Evolutionary conservation across 805 yeast species (phyloP), one percentile per base, ranked within the genome.

Genomic region (Metschnikowia aberdeeniae): DNA sequence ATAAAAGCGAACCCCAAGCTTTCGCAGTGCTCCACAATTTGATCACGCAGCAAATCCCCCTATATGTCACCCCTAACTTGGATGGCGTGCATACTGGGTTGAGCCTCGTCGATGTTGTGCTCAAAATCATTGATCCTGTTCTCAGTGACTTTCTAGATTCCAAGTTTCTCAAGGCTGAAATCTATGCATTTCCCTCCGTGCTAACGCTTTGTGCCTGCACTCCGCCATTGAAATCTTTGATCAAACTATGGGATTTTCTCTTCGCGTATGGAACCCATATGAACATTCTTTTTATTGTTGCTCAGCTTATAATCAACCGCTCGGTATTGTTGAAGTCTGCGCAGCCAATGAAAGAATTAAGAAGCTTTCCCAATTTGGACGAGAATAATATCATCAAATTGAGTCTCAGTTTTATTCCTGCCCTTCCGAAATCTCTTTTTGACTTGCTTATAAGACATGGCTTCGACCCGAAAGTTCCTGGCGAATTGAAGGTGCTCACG

Each of bases 231-330:
- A 67, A 70, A 28, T 88, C 89, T 51, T 86, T 86, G 1, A 64
- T 89, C 32, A 77, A 81, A 46, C 70, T 89, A 13, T 89, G 97
- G 97, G 97, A 89, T 61, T 86, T 89, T 53, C 66, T 89, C 55
- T 85, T 89, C 63, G 95, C 97, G 3, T 89, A 87, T 57, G 97
- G 97, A 0, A 80, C 86, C 14, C 96, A 90, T 58, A 76, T 89
- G 82, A 89, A 90, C 64, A 77, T 90, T 26, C 68, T 90, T 32
- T 85, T 89, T 53, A 80, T 89, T 3, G 87, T 89, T 7, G 92
- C 97, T 1, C 96, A 87, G 60, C 66, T 89, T 19, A 80, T 86
- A 4, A 69, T 84, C 34, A 82, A 85, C 47, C 70, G 97, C 46
- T 75, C 81, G 8, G 66, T 73, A 27, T 66, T 89, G n/a, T 62